phyloP scores from a whole-genome alignment of 257 asterid species.

The Handroanthus guayacan region DNA sequence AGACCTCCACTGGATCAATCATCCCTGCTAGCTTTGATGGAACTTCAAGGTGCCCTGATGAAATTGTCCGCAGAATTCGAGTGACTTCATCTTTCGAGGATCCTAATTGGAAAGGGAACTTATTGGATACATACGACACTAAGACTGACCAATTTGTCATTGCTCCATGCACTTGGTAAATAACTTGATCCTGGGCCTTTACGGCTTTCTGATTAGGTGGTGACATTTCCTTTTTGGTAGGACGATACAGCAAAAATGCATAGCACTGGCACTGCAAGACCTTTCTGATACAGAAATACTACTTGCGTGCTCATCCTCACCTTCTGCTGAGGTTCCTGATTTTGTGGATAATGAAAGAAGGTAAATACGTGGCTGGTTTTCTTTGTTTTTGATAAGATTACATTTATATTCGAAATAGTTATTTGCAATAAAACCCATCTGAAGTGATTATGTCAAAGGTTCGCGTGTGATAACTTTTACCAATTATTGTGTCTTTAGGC shows the following conservation, averaged over 20 bases:
- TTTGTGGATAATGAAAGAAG: constrained; percentile 77
- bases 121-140: constrained; percentile 84
- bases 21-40: constrained; percentile 75
- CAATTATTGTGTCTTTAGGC: no score
- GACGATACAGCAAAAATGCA: constrained; percentile 52
- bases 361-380: constrained; percentile 37
- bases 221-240: constrained; percentile 47
- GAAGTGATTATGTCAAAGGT: neutral
- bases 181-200: constrained; percentile 13
- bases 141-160: constrained; percentile 65
- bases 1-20: constrained; percentile 71
- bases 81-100: constrained; percentile 73
- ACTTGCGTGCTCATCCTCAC: constrained; percentile 83
- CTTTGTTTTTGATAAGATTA: neutral
- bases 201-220: no score
- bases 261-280: constrained; percentile 59
- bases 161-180: constrained; percentile 85
- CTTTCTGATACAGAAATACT: constrained; percentile 81
- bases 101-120: constrained; percentile 60
- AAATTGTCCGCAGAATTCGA: constrained; percentile 79
- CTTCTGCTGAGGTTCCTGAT: constrained; percentile 81
- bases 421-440: neutral
- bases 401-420: neutral
- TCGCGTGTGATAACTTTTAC: neutral
- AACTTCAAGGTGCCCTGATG: constrained; percentile 89